Base-by-base conservation (phyloP, 2,329 filamentous ascomycete genomes). In the Botrytis tulipae region DNA sequence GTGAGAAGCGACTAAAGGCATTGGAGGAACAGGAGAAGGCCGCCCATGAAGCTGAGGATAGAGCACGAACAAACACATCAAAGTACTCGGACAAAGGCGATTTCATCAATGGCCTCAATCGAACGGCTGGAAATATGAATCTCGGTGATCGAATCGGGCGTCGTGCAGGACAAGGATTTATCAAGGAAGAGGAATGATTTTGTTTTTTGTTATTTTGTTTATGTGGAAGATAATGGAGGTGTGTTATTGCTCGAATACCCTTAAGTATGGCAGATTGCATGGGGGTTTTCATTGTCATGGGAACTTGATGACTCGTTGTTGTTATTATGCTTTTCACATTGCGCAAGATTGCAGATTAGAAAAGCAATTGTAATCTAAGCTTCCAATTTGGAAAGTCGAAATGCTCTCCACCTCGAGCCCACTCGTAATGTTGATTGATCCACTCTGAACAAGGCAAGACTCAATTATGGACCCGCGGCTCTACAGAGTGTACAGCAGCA, bases 1-100 rank as follows among this genome's bases (percentile, higher is more conserved):
- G 94, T 46, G 88, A 88, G 76, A 86, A 87, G 74, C 88, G 93
- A 37, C 84, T 97, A 16, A 88, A 89, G 0, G 89, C 89, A 1
- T 83, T 95, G 29, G 90, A 89, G 37, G 88, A 89, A 76, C 86
- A 86, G 74, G 93, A 97, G 77, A 86, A 87, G 67, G 84, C 84
- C 29, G 87, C 90, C 62, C 86, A 87, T 20, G 90, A 93, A 74
- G 88, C 88, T 1, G 93, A 97, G 71, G 89, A 94, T 44, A 84
- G 81, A 75, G 88, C 87, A 35, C 85, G 92, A 73, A 86, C 85
- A 66, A 83, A 85, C n/a, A 87, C 87, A 22, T 85, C 86, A 37
- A 89, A 89, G 78, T 88, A 88, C 71, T 90, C 87, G 7, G 89
- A 89, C 8, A 90, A 89, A 57, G 87, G 88, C 8, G 86, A 89